These are phyloP conservation scores for Colletotrichum orbiculare DNA, from an alignment of 2,329 filamentous ascomycete genomes.

Conservation along the genomic window DNA sequence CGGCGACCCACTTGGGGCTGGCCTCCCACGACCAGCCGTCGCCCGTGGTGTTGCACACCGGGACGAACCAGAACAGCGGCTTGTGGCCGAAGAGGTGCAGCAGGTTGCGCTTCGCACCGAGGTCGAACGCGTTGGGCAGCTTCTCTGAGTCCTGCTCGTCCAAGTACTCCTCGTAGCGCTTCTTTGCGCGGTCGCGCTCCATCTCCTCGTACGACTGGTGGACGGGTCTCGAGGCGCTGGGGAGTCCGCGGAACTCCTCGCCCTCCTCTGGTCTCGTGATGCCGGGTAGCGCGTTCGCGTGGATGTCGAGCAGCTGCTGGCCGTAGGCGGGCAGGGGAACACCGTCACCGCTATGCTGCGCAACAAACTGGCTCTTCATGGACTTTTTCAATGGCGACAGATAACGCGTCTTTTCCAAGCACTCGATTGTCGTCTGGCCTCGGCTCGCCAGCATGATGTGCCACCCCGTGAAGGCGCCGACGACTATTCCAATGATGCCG, in stretches of 20 bases:
- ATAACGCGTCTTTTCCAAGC: slow-evolving; percentile 94
- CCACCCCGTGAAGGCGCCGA: slow-evolving; percentile 91
- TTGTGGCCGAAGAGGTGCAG: slow-evolving; percentile 82
- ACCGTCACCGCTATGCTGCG: slow-evolving; percentile 63
- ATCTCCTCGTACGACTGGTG: slow-evolving; percentile 65
- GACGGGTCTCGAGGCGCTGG: slow-evolving; percentile 50
- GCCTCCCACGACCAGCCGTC: slow-evolving; percentile 97
- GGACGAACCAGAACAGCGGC: slow-evolving; percentile 80
- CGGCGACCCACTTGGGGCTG: slow-evolving; percentile 80
- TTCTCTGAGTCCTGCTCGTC: slow-evolving; percentile 90
- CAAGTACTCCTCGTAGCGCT: slow-evolving; percentile 77
- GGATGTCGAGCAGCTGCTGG: slow-evolving; percentile 82
- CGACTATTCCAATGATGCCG: slow-evolving; percentile 90
- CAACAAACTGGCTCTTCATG: slow-evolving; percentile 72
- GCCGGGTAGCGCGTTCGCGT: slow-evolving; percentile 83
- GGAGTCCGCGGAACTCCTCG: slow-evolving; percentile 62
- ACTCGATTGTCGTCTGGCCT: slow-evolving; percentile 95
- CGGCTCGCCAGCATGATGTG: slow-evolving; percentile 83
- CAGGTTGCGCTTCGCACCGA: slow-evolving; percentile 85
- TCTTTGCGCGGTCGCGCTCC: slow-evolving; percentile 65
- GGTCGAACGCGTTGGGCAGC: slow-evolving; percentile 92
- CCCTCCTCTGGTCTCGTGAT: slow-evolving; percentile 86
- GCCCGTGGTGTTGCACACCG: slow-evolving; percentile 85
- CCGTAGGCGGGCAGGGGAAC: slow-evolving; percentile 68
- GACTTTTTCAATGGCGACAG: slow-evolving; percentile 80